A percentile compares a stretch with the other conserved stretches of the same genome.
These are phyloP conservation scores for Pestalotiopsis sp. DNA, from an alignment of 2,329 filamentous ascomycete genomes.

Conservation along the genomic window DNA sequence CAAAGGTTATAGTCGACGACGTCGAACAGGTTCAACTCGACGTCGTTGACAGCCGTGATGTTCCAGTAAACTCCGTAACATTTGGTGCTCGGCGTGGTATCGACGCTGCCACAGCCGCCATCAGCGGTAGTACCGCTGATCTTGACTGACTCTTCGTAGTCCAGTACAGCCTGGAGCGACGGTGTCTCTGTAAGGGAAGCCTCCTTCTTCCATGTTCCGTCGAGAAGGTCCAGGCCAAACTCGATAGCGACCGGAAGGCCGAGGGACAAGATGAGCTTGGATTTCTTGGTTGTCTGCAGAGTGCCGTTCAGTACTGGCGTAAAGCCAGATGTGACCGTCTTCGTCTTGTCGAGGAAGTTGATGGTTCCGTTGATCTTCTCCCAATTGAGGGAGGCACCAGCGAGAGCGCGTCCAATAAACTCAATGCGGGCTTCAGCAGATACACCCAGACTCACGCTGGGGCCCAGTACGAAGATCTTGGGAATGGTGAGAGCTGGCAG, in stretches of 20 bases:
- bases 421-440: constrained; percentile 1
- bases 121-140: not conserved
- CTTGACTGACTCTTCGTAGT: not conserved
- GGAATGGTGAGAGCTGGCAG: not conserved
- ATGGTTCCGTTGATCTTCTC: not conserved
- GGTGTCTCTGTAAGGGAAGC: constrained; percentile 4
- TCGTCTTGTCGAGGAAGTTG: not conserved
- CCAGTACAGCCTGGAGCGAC: not conserved
- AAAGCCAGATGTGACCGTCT: not conserved
- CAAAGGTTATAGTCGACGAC: not conserved
- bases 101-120: not conserved
- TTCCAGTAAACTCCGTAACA: constrained; percentile 5
- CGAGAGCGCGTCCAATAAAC: not conserved
- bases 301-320: constrained; percentile 1
- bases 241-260: not conserved
- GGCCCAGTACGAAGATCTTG: not conserved
- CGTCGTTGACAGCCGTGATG: constrained; percentile 1
- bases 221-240: not conserved
- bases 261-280: not conserved
- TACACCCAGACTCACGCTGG: not conserved
- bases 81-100: not conserved
- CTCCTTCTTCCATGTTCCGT: not conserved
- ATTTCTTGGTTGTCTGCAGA: not conserved
- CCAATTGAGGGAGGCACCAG: not conserved
- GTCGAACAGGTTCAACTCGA: constrained; percentile 1